These are phyloP conservation scores for Neurospora sp. DNA, from an alignment of 495 filamentous ascomycete species.

Conservation along the genomic window DNA sequence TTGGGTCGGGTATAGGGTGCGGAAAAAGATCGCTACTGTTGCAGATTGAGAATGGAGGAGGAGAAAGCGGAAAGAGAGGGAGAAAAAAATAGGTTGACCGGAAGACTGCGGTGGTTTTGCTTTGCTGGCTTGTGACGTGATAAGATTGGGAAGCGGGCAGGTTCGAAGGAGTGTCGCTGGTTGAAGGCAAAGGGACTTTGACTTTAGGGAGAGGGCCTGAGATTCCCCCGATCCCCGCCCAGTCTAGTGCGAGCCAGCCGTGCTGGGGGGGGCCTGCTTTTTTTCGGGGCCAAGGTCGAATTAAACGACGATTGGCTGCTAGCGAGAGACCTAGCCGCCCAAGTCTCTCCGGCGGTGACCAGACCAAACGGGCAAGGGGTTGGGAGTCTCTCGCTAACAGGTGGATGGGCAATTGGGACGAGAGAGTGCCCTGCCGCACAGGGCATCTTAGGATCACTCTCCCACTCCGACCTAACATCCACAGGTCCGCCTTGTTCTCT, in stretches of 20 bases:
- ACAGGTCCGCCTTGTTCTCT: not conserved
- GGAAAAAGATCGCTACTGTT: constrained; percentile 10
- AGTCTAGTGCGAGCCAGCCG: constrained; percentile 11
- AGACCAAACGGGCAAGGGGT: not conserved
- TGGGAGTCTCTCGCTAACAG: constrained; percentile 16
- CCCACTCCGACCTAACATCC: not conserved
- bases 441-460: not conserved
- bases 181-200: constrained; percentile 19
- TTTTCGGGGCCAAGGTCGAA: constrained; percentile 10
- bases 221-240: constrained; percentile 15
- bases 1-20: constrained; percentile 10
- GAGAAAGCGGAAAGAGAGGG: not conserved
- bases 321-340: constrained; percentile 9
- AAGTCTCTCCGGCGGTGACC: constrained; percentile 4
- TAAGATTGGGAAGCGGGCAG: constrained; percentile 9
- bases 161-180: constrained; percentile 11
- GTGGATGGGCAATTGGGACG: not conserved
- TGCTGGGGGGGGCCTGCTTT: constrained; percentile 17
- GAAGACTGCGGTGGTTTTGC: constrained; percentile 9
- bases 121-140: constrained; percentile 27
- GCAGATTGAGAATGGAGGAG: not conserved
- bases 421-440: not conserved
- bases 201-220: constrained; percentile 8
- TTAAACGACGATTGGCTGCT: constrained; percentile 9
- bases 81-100: constrained; percentile 6